These are phyloP conservation scores for Diaporthe citrichinensis DNA, from an alignment of 2,329 filamentous ascomycete species.

Conservation along the genomic window DNA sequence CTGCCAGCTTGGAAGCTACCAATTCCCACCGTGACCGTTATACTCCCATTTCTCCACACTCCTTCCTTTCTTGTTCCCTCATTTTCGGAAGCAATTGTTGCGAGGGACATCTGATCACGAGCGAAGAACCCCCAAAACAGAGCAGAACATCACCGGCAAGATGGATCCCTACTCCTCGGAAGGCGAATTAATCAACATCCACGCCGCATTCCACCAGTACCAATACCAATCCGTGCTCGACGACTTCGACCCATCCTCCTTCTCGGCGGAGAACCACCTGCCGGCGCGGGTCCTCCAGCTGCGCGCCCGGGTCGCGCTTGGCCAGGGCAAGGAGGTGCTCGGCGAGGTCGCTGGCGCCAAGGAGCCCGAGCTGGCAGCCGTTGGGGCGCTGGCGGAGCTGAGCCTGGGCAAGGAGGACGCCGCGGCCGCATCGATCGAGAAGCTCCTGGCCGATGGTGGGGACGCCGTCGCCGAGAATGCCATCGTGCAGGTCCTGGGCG, in stretches of 20 bases:
- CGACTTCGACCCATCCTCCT: conserved; percentile 80
- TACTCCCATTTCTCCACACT: conserved; percentile 39
- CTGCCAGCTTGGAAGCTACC: neutral
- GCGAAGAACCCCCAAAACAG: neutral
- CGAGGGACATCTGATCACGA: neutral
- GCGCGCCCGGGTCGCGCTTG: conserved; percentile 86
- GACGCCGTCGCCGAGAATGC: conserved; percentile 81
- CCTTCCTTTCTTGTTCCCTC: neutral
- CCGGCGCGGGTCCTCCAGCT: conserved; percentile 84
- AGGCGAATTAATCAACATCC: conserved; percentile 79
- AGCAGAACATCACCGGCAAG: conserved; percentile 44
- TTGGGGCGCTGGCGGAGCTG: conserved; percentile 81
- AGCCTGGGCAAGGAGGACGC: conserved; percentile 70
- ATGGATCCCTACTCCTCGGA: conserved; percentile 82
- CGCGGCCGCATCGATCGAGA: conserved; percentile 75
- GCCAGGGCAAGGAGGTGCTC: conserved; percentile 81
- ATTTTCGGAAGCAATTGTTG: neutral
- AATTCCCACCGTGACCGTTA: neutral
- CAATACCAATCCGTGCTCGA: conserved; percentile 90
- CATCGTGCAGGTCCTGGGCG: conserved; percentile 84
- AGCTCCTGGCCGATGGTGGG: conserved; percentile 74
- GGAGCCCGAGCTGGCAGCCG: conserved; percentile 81
- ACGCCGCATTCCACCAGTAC: conserved; percentile 81
- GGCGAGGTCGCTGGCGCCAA: conserved; percentile 73
- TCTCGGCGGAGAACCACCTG: conserved; percentile 83